Conservation (phyloP, 1,284 basidiomycete species). For the Polyporus tsugae region DNA sequence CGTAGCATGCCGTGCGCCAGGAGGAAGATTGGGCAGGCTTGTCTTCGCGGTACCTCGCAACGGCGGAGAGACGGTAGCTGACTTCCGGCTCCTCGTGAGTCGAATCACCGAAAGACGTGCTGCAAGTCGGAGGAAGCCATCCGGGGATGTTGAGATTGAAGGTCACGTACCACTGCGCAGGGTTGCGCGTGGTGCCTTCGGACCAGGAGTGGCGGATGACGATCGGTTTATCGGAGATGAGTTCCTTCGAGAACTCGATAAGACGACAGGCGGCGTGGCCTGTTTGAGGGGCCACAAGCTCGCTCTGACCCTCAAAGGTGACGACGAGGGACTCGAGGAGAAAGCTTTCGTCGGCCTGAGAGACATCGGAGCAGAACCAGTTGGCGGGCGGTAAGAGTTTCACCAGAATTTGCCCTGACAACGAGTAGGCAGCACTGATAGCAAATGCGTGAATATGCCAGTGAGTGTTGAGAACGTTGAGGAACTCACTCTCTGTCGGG, state of each 20-base stretch:
- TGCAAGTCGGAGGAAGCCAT: constrained; percentile 71
- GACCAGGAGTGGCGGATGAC: constrained; percentile 70
- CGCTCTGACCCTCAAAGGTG: constrained; percentile 81
- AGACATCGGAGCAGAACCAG: constrained; percentile 53
- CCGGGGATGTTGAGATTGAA: constrained; percentile 80
- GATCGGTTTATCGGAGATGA: constrained; percentile 58
- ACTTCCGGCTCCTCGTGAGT: constrained; percentile 56
- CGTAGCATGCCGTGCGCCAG: constrained; percentile 46
- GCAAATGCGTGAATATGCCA: constrained; percentile 19
- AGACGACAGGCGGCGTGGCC: constrained; percentile 73
- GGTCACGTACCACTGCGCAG: constrained; percentile 72
- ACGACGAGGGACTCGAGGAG: constrained; percentile 72
- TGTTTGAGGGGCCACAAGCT: constrained; percentile 61
- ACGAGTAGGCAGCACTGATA: constrained; percentile 70
- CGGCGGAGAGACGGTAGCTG: constrained; percentile 72
- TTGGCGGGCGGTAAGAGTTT: constrained; percentile 52
- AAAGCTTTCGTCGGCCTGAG: constrained; percentile 56
- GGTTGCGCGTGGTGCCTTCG: constrained; percentile 54
- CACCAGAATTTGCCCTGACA: constrained; percentile 76
- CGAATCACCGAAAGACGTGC: constrained; percentile 51
- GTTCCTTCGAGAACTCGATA: constrained; percentile 69
- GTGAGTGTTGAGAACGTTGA: constrained; percentile 1
- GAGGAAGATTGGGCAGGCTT: constrained; percentile 53
- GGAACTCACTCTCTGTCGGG: constrained; percentile 68
- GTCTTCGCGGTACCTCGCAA: constrained; percentile 60